Conservation (phyloP, 495 filamentous ascomycete species). For the Polyplosphaeria fusca region DNA sequence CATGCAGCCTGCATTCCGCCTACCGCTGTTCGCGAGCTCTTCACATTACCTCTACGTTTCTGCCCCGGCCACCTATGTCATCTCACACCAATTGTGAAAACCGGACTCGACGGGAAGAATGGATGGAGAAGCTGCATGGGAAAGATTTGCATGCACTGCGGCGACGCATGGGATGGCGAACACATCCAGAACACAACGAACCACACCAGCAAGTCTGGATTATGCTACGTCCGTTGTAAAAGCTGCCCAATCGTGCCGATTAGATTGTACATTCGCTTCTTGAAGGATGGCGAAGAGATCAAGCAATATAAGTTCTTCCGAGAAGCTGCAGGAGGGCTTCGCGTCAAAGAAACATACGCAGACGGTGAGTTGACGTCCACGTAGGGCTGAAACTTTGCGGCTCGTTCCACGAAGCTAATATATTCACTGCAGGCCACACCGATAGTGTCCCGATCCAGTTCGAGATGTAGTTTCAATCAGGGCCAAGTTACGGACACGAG, state of each 20-base stretch:
- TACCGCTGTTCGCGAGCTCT: constrained; percentile 9
- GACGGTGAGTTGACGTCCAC: not conserved
- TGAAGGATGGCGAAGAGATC: constrained; percentile 25
- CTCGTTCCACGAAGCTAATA: not conserved
- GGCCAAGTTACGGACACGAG: not conserved
- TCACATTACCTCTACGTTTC: constrained; percentile 13
- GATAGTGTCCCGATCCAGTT: not conserved
- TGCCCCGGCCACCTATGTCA: constrained; percentile 27
- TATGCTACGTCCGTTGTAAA: constrained; percentile 23
- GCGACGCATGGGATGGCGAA: too few species aligned
- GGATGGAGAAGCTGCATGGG: constrained; percentile 23
- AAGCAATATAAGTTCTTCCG: constrained; percentile 1
- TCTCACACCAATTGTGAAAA: constrained; percentile 9
- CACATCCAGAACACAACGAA: too few species aligned
- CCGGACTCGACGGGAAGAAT: constrained; percentile 11
- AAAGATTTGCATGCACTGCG: constrained; percentile 35
- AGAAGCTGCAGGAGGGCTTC: not conserved
- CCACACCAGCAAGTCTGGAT: constrained; percentile 30
- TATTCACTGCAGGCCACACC: not conserved
- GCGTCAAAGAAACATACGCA: not conserved
- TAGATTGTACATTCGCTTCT: constrained; percentile 28
- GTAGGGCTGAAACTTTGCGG: not conserved
- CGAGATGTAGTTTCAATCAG: not conserved
- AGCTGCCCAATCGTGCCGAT: constrained; percentile 23
- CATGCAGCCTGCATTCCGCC: constrained; percentile 19